Conservation (phyloP, 352 stramenopile species). For the Pythium brassicae region DNA sequence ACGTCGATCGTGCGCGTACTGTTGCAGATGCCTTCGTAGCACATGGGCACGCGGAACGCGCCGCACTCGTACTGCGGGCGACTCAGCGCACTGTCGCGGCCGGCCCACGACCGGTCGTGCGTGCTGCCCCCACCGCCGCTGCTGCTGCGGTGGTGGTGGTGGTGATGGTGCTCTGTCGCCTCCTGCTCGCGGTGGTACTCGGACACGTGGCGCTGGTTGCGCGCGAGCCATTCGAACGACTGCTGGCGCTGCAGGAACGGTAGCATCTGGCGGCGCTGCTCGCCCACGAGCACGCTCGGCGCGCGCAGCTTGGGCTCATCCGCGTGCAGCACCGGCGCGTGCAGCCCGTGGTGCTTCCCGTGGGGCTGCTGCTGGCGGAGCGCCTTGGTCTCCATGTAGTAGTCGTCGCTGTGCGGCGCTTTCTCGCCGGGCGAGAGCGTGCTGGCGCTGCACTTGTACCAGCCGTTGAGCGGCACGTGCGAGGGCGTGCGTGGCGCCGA, state of each 20-base stretch:
- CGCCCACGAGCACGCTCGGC: slow-evolving; percentile 8
- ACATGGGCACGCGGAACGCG: slow-evolving; percentile 26
- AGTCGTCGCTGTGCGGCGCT: slow-evolving; percentile 12
- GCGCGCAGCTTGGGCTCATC: background rate
- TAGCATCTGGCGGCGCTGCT: slow-evolving; percentile 12
- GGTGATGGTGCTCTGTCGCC: background rate
- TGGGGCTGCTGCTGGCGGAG: slow-evolving; percentile 6
- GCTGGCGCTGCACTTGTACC: slow-evolving; percentile 27
- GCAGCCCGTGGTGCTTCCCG: slow-evolving; percentile 4
- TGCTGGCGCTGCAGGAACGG: slow-evolving; percentile 20
- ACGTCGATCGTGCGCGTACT: slow-evolving; percentile 22
- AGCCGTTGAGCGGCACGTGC: slow-evolving; percentile 25
- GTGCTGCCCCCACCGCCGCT: too few species aligned
- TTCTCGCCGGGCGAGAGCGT: slow-evolving; percentile 12
- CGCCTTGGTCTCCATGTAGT: slow-evolving; percentile 21
- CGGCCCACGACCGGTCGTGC: background rate
- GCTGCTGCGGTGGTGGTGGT: background rate
- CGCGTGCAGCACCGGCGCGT: background rate
- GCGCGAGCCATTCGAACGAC: slow-evolving; percentile 16
- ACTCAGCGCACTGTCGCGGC: background rate
- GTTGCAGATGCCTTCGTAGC: slow-evolving; percentile 25
- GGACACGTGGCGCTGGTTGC: background rate
- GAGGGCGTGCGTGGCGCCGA: slow-evolving; percentile 6
- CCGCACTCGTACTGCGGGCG: slow-evolving; percentile 22
- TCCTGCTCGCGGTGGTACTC: background rate